Conservation (phyloP, 1,139 yeast genomes). For the Pichia sorboxylosa region DNA sequence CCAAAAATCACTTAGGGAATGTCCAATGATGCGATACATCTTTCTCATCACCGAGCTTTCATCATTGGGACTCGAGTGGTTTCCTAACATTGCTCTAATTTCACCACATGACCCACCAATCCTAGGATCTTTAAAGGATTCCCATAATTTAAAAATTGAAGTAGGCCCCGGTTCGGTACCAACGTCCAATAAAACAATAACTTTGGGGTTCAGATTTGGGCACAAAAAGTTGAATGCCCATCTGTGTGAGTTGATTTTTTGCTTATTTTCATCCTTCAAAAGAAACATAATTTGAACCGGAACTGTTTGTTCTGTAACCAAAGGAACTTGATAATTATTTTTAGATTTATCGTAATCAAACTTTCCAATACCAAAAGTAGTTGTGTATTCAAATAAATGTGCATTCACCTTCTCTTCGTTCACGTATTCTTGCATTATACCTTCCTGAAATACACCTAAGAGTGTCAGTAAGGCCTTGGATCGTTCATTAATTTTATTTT, state of each 20-base stretch:
- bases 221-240: conserved; percentile 80
- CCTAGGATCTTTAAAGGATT: conserved; percentile 55
- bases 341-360: conserved; percentile 34
- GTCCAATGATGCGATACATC: conserved; percentile 12
- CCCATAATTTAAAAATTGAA: conserved; percentile 69
- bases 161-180: conserved; percentile 71
- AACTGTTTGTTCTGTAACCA: conserved; percentile 43
- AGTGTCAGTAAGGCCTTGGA: conserved; percentile 57
- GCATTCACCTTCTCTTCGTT: conserved; percentile 60
- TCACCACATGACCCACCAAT: conserved; percentile 89
- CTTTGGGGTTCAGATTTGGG: conserved; percentile 58
- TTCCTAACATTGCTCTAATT: conserved; percentile 59
- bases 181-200: conserved; percentile 64
- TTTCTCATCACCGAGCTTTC: conserved; percentile 26
- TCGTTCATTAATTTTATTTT: conserved; percentile 54
- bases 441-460: conserved; percentile 69
- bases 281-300: conserved; percentile 72
- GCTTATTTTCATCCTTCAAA: conserved; percentile 62
- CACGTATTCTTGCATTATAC: conserved; percentile 67
- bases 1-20: conserved; percentile 15
- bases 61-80: conserved; percentile 24
- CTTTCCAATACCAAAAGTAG: conserved; percentile 53
- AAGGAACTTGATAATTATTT: conserved; percentile 28
- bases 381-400: conserved; percentile 71
- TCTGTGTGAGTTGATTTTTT: conserved; percentile 72